These are phyloP conservation scores for Lycium barbarum DNA, from an alignment of 257 asterid species.

Conservation along the genomic window DNA sequence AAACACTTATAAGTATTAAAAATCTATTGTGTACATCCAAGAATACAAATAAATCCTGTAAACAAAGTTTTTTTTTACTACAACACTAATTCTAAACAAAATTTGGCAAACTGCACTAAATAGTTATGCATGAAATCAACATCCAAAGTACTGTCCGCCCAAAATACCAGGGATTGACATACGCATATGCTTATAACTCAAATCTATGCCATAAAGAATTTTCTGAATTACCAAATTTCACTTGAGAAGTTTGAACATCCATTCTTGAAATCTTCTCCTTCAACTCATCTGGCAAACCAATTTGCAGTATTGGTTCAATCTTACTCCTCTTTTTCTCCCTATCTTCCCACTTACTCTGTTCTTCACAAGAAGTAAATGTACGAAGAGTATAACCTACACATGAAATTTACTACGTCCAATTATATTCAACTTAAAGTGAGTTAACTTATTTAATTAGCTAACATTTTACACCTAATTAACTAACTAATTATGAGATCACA, in stretches of 20 bases:
- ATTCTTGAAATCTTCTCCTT: slow-evolving; percentile 1
- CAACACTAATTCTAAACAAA: not conserved
- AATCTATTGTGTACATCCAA: not conserved
- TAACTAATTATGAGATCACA: too few species aligned
- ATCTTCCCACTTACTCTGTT: not conserved
- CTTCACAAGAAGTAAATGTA: not conserved
- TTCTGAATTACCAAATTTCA: not conserved
- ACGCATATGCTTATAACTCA: slow-evolving; percentile 2
- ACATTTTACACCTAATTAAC: too few species aligned
- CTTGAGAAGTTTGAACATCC: not conserved
- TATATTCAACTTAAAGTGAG: too few species aligned
- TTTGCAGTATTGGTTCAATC: not conserved
- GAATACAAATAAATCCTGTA: not conserved
- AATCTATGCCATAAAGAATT: slow-evolving; percentile 8
- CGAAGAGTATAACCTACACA: too few species aligned
- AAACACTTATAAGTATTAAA: not conserved
- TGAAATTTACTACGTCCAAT: too few species aligned
- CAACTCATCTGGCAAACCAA: not conserved
- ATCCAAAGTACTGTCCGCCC: not conserved
- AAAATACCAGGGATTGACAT: not conserved
- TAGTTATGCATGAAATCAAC: not conserved
- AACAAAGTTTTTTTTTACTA: not conserved
- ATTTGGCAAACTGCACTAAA: not conserved
- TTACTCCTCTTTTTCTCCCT: slow-evolving; percentile 1
- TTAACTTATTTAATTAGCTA: too few species aligned